Percentiles rank a stretch among this genome's conserved stretches.
These are phyloP conservation scores for Camellia sinensis DNA, from an alignment of 148 eudicot genomes.

Conservation along the genomic window DNA sequence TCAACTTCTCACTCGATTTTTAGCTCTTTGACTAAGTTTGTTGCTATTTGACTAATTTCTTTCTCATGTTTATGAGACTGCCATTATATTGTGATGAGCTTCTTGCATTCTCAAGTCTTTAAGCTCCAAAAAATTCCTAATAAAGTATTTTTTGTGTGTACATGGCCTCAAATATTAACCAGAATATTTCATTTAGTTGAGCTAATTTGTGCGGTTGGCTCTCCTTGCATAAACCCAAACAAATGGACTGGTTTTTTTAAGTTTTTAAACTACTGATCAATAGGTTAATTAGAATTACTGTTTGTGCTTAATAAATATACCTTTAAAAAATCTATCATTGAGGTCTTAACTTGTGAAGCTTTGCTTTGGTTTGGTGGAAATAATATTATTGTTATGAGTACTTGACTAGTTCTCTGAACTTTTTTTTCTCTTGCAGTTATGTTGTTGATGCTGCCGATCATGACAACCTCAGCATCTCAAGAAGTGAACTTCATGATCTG, in stretches of 20 bases:
- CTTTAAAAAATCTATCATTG: not conserved
- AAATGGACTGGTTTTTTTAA: too few relatives aligned
- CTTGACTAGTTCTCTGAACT: not conserved
- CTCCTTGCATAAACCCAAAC: not conserved
- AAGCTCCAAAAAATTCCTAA: not conserved
- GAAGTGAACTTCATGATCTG: constrained; percentile 90
- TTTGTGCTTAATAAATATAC: not conserved
- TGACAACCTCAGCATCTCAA: constrained; percentile 82
- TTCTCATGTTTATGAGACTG: not conserved
- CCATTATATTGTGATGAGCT: constrained; percentile 5
- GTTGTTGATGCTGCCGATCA: constrained; percentile 98
- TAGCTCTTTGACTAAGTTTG: not conserved
- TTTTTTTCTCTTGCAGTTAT: constrained; percentile 53
- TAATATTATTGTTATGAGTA: not conserved
- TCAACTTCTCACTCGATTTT: not conserved
- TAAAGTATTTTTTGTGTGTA: too few relatives aligned
- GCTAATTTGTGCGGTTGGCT: not conserved
- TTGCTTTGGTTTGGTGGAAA: not conserved
- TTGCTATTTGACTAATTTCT: not conserved
- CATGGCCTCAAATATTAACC: not conserved
- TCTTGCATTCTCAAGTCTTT: not conserved
- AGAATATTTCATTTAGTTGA: not conserved
- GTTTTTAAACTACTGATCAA: not conserved
- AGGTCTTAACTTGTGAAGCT: not conserved
- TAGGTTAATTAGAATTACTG: not conserved